Conservation (phyloP, 768 basidiomycete species). For the Xerocomellus amylosporus region DNA sequence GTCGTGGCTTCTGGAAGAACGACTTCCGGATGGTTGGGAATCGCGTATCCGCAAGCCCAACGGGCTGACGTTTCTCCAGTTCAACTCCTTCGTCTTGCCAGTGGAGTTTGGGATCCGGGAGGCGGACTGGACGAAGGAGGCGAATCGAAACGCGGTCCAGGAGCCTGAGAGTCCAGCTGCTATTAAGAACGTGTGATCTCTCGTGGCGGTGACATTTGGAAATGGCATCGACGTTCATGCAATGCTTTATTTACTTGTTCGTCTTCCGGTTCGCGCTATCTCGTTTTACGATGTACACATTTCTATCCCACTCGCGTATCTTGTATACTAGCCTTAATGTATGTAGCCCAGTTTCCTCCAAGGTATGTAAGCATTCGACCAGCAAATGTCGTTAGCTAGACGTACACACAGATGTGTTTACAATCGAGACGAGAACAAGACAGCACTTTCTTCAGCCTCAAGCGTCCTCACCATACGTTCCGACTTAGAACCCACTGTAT, state of each 20-base stretch:
- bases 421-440: neutral
- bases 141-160: neutral
- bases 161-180: neutral
- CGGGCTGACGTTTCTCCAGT: slow-evolving; percentile 57
- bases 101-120: slow-evolving; percentile 22
- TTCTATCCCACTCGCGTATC: no score
- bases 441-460: neutral
- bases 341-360: no score
- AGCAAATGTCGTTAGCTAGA: neutral
- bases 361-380: neutral
- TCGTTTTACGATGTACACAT: neutral
- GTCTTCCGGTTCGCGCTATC: neutral
- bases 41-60: slow-evolving; percentile 48
- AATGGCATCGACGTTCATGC: neutral
- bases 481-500: neutral
- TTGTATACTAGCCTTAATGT: neutral
- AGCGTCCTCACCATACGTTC: no score
- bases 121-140: slow-evolving; percentile 21
- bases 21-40: slow-evolving; percentile 72
- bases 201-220: neutral
- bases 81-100: slow-evolving; percentile 43
- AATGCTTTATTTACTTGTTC: neutral
- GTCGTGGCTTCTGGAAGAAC: slow-evolving; percentile 59
- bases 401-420: neutral
- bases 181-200: neutral